Evolutionary conservation across 306 rosid genomes (phyloP), one percentile per base, ranked within the genome.

Genomic region (Castanea sativa): DNA sequence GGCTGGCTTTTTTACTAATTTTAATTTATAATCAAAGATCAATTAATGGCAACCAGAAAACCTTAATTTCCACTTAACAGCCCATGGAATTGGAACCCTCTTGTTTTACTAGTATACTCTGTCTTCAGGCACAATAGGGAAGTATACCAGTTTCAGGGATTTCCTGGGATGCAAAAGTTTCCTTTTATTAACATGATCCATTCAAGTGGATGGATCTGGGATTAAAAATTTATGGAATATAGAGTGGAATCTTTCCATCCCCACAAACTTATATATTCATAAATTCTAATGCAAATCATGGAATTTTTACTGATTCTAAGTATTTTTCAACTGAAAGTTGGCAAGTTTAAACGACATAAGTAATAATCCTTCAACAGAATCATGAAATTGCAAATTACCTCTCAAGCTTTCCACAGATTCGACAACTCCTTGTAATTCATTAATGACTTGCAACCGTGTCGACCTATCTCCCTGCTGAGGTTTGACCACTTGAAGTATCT

Each of bases 391-490:
- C 12, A 63, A 63, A 49, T 55, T 55, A 85, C 97, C 96, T 89
- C 96, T 88, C 73, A 95, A 83, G 75, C 73, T 85, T 68, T 89
- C 91, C 61, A 91, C 55, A 25, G 97, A 84, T 76, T 75, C 73
- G 65, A 86, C 90, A 73, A 82, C 74, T 78, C 41, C 63, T 61
- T 63, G 83, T 55, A 95, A 49, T 77, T 86, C 92, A 6, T 69
- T 70, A 73, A 91, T 80, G n/a, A 93, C 80, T 71, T 71, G 83
- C 69, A 76, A 72, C 20, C 99, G 90, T 38, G 65, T 55, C 20
- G 5, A 74, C 94, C 93, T 73, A 82, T 95, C 98, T 71, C 68
- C 83, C 14, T 71, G 84, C 51, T 19, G 45, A 56, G 98, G 98
- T 69, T 85, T 77, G 76, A 87, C 61, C 78, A 55, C 92, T 35